These are phyloP conservation scores for Hypoxylon sp. DNA, from an alignment of 2,329 filamentous ascomycete species.

Conservation along the genomic window DNA sequence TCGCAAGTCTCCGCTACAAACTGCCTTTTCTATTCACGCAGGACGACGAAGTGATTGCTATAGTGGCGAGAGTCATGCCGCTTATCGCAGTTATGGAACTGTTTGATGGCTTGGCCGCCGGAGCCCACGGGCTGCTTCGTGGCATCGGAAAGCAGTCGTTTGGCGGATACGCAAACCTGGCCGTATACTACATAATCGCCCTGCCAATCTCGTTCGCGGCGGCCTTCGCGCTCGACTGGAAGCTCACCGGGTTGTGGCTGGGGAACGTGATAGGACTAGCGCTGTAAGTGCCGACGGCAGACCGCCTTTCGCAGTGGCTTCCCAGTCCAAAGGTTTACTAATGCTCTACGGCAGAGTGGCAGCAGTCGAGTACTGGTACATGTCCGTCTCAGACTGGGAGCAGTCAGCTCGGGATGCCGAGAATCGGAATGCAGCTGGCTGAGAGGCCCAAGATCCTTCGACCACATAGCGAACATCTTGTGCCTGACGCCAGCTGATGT, in stretches of 20 bases:
- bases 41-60: conserved; percentile 71
- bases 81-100: conserved; percentile 89
- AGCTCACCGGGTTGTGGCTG: conserved; percentile 81
- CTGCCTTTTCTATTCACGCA: conserved; percentile 83
- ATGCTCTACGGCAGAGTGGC: conserved; percentile 52
- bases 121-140: conserved; percentile 83
- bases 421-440: conserved; percentile 57
- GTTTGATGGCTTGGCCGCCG: conserved; percentile 81
- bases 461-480: neutral
- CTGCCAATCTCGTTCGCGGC: conserved; percentile 83
- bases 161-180: conserved; percentile 86
- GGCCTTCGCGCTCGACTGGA: conserved; percentile 80
- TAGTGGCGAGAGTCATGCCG: conserved; percentile 76
- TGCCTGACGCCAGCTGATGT: neutral
- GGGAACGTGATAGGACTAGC: conserved; percentile 77
- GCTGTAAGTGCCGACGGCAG: conserved; percentile 57
- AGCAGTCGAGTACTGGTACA: conserved; percentile 62
- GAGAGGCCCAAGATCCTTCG: conserved; percentile 16
- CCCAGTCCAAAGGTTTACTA: neutral
- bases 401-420: conserved; percentile 62
- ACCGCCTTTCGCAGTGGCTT: neutral
- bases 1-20: conserved; percentile 72
- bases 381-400: conserved; percentile 62
- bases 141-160: conserved; percentile 89
- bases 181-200: conserved; percentile 86